phyloP scores from a whole-genome alignment of 768 basidiomycete species.

The Melanogaster broomeanus region DNA sequence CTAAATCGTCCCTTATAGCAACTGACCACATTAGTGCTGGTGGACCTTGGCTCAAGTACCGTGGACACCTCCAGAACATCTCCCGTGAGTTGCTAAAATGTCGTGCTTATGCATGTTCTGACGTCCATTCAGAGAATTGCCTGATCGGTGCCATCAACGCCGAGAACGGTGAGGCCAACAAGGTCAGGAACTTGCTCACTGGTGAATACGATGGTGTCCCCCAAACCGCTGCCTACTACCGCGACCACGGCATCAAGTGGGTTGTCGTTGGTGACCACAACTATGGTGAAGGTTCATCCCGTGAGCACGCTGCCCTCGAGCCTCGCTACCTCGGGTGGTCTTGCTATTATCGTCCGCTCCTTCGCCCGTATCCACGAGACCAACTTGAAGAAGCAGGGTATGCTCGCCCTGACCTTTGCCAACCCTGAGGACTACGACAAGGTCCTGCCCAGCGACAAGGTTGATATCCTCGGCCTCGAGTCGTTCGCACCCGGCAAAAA shows the following conservation, averaged over 20 bases:
- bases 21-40: conserved; percentile 97
- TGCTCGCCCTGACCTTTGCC: conserved; percentile 94
- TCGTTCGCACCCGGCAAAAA: conserved; percentile 91
- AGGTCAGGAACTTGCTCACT: conserved; percentile 86
- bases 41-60: conserved; percentile 99
- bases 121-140: conserved; percentile 73
- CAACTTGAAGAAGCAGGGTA: conserved; percentile 99
- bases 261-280: conserved; percentile 95
- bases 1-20: conserved; percentile 38
- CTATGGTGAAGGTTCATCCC: conserved; percentile 98
- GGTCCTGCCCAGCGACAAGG: conserved; percentile 81
- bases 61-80: conserved; percentile 98
- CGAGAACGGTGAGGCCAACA: conserved; percentile 96
- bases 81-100: conserved; percentile 59
- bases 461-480: conserved; percentile 88
- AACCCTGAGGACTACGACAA: conserved; percentile 95
- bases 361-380: conserved; percentile 99
- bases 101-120: conserved; percentile 1
- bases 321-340: conserved; percentile 93
- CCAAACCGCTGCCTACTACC: conserved; percentile 83
- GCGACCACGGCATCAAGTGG: conserved; percentile 90
- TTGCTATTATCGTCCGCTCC: conserved; percentile 93
- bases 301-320: conserved; percentile 96
- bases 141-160: conserved; percentile 96
- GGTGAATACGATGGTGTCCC: conserved; percentile 88